Percentiles rank a stretch among this genome's conserved stretches.
These are phyloP conservation scores for Fraxinus xanthoxyloides DNA, from an alignment of 305 asterid species.

Conservation along the genomic window DNA sequence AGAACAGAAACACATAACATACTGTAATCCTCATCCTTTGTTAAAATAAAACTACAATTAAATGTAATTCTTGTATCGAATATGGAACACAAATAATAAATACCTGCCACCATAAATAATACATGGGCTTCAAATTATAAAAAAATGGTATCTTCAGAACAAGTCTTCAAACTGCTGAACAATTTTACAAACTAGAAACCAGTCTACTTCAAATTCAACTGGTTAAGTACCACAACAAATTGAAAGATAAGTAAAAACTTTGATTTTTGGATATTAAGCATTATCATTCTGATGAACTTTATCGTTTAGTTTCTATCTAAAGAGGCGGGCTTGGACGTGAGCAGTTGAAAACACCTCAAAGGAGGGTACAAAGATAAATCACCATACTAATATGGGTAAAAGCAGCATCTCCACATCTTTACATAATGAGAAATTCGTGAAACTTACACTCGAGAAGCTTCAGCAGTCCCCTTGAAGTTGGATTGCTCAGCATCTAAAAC, in stretches of 20 bases:
- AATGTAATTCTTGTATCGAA: too few species aligned
- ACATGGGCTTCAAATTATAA: neutral
- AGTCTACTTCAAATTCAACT: neutral
- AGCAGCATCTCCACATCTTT: neutral
- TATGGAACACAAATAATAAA: neutral
- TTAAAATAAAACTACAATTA: neutral
- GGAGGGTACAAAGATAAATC: neutral
- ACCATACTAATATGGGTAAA: neutral
- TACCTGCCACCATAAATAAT: neutral
- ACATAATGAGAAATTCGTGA: neutral
- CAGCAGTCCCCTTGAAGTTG: constrained; percentile 15
- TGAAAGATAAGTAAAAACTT: neutral
- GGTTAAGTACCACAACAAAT: neutral
- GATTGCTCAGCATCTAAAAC: constrained; percentile 49
- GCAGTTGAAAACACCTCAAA: neutral
- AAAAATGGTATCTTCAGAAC: neutral
- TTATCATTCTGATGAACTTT: neutral
- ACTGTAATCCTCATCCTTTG: neutral
- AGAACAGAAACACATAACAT: neutral
- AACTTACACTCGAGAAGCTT: constrained; percentile 9
- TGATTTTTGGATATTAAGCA: neutral
- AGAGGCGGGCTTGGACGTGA: neutral
- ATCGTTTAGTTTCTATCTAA: neutral
- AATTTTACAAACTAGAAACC: neutral
- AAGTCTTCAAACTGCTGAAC: neutral